Percentiles rank a stretch among this genome's conserved stretches.
phyloP scores from a whole-genome alignment of 306 rosid genomes.

The Castanopsis chinensis region DNA sequence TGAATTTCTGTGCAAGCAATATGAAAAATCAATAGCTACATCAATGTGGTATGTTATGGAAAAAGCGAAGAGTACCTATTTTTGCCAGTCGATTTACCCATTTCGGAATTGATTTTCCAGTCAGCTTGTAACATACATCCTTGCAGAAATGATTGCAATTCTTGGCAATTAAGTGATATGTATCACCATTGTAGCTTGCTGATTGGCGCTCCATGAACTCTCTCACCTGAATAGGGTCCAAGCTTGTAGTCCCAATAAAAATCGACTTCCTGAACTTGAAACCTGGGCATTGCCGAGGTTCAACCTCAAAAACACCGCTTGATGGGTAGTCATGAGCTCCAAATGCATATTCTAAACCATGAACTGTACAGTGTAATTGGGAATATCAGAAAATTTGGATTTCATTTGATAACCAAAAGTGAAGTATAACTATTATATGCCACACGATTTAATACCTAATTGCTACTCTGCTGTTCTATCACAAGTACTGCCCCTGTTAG shows the following conservation, averaged over 20 bases:
- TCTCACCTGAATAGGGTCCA: constrained; percentile 75
- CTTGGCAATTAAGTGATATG: constrained; percentile 90
- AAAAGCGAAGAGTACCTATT: constrained; percentile 65
- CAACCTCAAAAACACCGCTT: constrained; percentile 97
- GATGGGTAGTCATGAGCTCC: constrained; percentile 97
- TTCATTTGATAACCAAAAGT: constrained; percentile 9
- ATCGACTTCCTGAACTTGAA: constrained; percentile 92
- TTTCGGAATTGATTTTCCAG: constrained; percentile 90
- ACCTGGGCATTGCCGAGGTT: constrained; percentile 96
- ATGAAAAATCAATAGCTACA: constrained; percentile 6
- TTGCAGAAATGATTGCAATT: constrained; percentile 98
- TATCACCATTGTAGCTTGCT: constrained; percentile 75
- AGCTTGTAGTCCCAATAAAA: constrained; percentile 78
- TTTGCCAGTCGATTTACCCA: constrained; percentile 96
- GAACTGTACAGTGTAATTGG: constrained; percentile 54
- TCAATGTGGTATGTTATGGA: neutral
- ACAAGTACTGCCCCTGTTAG: neutral
- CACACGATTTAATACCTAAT: neutral
- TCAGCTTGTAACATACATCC: constrained; percentile 81
- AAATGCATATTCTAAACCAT: constrained; percentile 92
- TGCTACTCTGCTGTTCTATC: neutral
- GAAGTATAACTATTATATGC: neutral
- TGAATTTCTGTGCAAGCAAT: neutral
- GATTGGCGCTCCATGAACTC: constrained; percentile 90
- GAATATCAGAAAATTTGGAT: constrained; percentile 22